These are phyloP conservation scores for Cyclotella kingstonii DNA, from an alignment of 108 stramenopile species.

Conservation along the genomic window DNA sequence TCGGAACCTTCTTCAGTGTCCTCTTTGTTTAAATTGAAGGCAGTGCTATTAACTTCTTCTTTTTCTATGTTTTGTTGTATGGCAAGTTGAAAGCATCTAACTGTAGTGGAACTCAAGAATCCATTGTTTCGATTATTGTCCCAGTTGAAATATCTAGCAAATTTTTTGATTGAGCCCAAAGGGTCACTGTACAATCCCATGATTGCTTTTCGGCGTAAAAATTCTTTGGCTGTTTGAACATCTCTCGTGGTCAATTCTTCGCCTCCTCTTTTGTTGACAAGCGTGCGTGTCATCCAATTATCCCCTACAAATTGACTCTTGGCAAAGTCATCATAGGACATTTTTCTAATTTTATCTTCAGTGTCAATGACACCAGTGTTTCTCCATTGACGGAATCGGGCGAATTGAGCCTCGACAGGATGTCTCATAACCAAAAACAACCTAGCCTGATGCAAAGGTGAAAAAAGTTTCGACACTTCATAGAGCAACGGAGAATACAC, in stretches of 20 bases:
- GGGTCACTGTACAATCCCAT: constrained; percentile 33
- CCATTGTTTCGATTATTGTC: constrained; percentile 10
- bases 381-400: constrained; percentile 13
- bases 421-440: constrained; percentile 19
- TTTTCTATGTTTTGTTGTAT: constrained; percentile 2
- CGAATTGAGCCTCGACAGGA: constrained; percentile 17
- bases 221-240: constrained; percentile 35
- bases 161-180: constrained; percentile 10
- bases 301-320: constrained; percentile 19
- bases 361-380: neutral
- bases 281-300: constrained; percentile 35
- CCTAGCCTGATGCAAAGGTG: constrained; percentile 6
- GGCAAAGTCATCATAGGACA: constrained; percentile 32
- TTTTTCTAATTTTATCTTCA: constrained; percentile 1
- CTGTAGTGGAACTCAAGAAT: neutral
- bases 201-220: constrained; percentile 36
- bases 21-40: constrained; percentile 6
- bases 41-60: neutral
- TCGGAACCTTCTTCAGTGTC: constrained; percentile 19
- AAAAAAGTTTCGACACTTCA: constrained; percentile 8
- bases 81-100: constrained; percentile 10
- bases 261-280: constrained; percentile 5
- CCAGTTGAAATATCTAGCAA: constrained; percentile 48
- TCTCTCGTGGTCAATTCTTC: constrained; percentile 30
- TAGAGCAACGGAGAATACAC: constrained; percentile 13